phyloP scores from a whole-genome alignment of 2,329 filamentous ascomycete species.

The Pseudocercospora pini-densiflorae region DNA sequence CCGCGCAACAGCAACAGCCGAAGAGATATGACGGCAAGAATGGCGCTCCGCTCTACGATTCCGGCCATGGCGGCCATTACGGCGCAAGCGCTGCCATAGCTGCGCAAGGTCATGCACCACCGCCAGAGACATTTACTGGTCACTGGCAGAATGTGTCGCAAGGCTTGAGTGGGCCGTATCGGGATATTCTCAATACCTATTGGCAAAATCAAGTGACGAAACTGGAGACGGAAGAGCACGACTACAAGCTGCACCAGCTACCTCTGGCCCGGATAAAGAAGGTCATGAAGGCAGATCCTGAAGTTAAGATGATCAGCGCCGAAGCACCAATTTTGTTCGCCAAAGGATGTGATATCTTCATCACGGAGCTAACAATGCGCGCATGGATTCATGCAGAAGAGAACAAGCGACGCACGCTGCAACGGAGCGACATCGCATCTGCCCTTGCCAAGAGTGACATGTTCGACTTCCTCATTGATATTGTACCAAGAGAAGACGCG shows the following conservation, averaged over 20 bases:
- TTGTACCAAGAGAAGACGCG: constrained; percentile 94
- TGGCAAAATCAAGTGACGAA: constrained; percentile 99
- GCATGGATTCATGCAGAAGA: constrained; percentile 99
- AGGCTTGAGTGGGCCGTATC: constrained; percentile 87
- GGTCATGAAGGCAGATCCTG: constrained; percentile 99
- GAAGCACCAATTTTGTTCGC: constrained; percentile 98
- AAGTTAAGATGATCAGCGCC: constrained; percentile 99
- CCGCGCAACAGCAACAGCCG: constrained; percentile 43
- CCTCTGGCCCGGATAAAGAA: constrained; percentile 99
- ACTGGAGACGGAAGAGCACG: constrained; percentile 91
- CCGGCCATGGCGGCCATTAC: constrained; percentile 54
- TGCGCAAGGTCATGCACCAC: constrained; percentile 84
- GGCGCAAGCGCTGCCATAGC: constrained; percentile 70
- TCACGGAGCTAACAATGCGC: constrained; percentile 92
- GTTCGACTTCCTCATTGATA: constrained; percentile 99
- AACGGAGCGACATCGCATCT: constrained; percentile 94
- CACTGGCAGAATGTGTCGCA: constrained; percentile 98
- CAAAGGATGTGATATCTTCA: constrained; percentile 99
- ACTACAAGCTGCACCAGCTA: constrained; percentile 98
- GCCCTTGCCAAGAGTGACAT: constrained; percentile 97
- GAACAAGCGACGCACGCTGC: constrained; percentile 94
- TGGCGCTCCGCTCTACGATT: constrained; percentile 54
- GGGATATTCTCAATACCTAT: constrained; percentile 97
- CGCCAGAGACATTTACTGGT: constrained; percentile 86
- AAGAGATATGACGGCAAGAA: constrained; percentile 56